Conservation (phyloP, 2,329 filamentous ascomycete species). For the Chaetoscypha palmicola region DNA sequence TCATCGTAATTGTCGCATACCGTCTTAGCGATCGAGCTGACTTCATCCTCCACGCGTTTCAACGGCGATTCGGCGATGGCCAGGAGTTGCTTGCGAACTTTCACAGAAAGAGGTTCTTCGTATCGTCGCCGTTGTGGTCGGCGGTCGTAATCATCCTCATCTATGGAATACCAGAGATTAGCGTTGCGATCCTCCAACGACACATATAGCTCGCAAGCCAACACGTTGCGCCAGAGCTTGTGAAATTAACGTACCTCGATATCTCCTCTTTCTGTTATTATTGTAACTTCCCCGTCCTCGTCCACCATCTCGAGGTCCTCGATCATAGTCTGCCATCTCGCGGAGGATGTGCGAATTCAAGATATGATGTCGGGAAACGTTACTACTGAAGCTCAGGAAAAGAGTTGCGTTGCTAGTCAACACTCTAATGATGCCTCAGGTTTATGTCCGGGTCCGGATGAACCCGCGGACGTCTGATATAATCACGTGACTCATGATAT, state of each 20-base stretch:
- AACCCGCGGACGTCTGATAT: too few species aligned
- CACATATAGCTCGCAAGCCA: too few species aligned
- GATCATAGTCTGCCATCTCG: constrained; percentile 47
- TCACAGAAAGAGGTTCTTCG: constrained; percentile 64
- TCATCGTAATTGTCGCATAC: constrained; percentile 83
- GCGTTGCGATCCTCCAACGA: too few species aligned
- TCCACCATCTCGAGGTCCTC: constrained; percentile 26
- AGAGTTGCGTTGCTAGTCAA: too few species aligned
- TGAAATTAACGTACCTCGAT: constrained; percentile 53
- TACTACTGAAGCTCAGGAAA: too few species aligned
- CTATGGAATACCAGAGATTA: too few species aligned
- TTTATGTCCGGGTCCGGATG: too few species aligned
- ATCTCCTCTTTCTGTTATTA: constrained; percentile 68
- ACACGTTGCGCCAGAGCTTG: not conserved
- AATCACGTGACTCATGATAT: too few species aligned
- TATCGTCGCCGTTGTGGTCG: constrained; percentile 67
- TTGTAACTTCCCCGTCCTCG: constrained; percentile 38
- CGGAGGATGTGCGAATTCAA: not conserved
- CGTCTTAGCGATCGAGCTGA: constrained; percentile 65
- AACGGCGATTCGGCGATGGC: constrained; percentile 76
- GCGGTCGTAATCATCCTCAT: constrained; percentile 73
- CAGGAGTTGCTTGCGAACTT: constrained; percentile 71
- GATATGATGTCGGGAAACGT: not conserved
- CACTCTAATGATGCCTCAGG: too few species aligned
- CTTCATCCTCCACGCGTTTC: constrained; percentile 72